Conservation (phyloP, 306 rosid genomes). For the Abrus pulchellus region DNA sequence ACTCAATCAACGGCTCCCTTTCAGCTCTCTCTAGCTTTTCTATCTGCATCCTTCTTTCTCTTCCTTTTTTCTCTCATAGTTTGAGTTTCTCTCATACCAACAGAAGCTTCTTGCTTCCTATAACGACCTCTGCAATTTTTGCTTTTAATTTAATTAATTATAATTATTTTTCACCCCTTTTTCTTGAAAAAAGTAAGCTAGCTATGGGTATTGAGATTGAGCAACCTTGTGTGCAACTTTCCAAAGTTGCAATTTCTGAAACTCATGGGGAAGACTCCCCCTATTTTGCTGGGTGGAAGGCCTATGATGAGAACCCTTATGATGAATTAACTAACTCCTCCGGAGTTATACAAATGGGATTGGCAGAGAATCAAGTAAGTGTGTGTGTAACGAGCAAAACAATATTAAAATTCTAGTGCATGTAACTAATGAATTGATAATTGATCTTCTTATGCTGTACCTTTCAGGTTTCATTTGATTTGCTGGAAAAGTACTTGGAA, state of each 20-base stretch:
- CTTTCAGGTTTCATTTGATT: conserved; percentile 85
- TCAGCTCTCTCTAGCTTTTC: conserved; percentile 6
- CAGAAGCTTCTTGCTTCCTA: conserved; percentile 23
- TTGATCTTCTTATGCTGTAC: background rate
- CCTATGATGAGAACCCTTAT: conserved; percentile 86
- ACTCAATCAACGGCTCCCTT: conserved; percentile 53
- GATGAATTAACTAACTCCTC: conserved; percentile 66
- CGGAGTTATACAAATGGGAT: conserved; percentile 96
- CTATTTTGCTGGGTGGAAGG: conserved; percentile 98
- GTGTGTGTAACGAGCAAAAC: no score
- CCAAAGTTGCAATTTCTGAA: conserved; percentile 74
- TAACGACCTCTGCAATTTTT: background rate
- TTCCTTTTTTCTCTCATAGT: background rate
- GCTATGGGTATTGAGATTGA: conserved; percentile 66
- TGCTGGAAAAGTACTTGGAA: conserved; percentile 77
- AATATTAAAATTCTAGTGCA: background rate
- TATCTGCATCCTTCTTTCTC: conserved; percentile 6
- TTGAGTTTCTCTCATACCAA: background rate
- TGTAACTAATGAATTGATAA: background rate
- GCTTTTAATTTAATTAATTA: background rate
- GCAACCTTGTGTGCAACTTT: conserved; percentile 58
- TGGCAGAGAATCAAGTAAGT: conserved; percentile 95
- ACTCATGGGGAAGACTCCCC: conserved; percentile 94
- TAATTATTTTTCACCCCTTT: background rate
- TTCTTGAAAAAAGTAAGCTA: background rate